These are phyloP conservation scores for Mycena albidolilacea DNA, from an alignment of 768 basidiomycete species.

Conservation along the genomic window DNA sequence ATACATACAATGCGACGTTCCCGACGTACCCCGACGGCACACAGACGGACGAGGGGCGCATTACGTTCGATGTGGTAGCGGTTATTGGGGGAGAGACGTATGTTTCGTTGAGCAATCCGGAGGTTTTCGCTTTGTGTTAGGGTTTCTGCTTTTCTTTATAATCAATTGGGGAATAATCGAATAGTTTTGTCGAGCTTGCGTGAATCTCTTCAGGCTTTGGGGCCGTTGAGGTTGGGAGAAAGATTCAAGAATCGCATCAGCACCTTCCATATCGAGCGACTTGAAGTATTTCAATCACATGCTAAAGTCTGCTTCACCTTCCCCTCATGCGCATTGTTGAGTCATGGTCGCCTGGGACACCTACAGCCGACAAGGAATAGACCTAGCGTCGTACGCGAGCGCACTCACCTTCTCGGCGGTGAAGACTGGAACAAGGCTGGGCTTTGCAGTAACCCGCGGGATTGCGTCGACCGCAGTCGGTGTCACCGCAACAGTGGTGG, in stretches of 20 bases:
- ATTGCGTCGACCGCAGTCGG: constrained; percentile 73
- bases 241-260: too few relatives aligned
- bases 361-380: constrained; percentile 72
- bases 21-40: not conserved
- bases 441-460: constrained; percentile 78
- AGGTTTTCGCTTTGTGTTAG: not conserved
- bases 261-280: too few relatives aligned
- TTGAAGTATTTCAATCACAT: not conserved
- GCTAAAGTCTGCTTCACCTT: not conserved
- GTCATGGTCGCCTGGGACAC: constrained; percentile 64
- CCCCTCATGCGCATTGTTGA: constrained; percentile 1
- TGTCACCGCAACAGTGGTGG: constrained; percentile 71
- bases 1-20: constrained; percentile 29
- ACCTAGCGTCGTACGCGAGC: constrained; percentile 74
- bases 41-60: not conserved
- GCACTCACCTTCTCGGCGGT: constrained; percentile 78
- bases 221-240: too few relatives aligned
- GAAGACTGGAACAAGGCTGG: constrained; percentile 77
- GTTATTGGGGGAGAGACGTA: constrained; percentile 16
- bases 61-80: constrained; percentile 23
- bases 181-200: too few relatives aligned
- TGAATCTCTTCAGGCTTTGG: too few relatives aligned
- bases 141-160: too few relatives aligned
- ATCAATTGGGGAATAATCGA: too few relatives aligned
- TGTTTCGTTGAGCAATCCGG: constrained; percentile 17